phyloP scores from a whole-genome alignment of 2,329 filamentous ascomycete species.

The Aspergillus oerlinghausenensis region DNA sequence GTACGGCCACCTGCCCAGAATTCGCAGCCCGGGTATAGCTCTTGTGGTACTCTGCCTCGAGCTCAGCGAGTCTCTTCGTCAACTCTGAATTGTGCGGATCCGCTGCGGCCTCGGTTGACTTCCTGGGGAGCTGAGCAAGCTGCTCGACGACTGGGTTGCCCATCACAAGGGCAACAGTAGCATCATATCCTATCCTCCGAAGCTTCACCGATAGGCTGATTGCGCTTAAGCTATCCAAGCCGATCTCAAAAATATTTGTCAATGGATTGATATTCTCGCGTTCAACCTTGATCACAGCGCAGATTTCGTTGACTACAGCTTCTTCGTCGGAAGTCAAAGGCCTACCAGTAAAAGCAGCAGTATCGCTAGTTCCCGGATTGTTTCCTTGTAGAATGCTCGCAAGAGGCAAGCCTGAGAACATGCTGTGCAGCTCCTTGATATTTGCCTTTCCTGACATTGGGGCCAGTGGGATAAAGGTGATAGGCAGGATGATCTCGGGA shows the following conservation, averaged over 20 bases:
- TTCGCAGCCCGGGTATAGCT: constrained; percentile 4
- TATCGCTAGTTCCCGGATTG: background rate
- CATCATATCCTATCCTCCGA: constrained; percentile 29
- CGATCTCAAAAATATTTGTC: constrained; percentile 35
- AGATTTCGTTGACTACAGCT: constrained; percentile 21
- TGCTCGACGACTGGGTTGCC: constrained; percentile 32
- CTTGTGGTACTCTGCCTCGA: constrained; percentile 19
- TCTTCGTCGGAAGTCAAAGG: constrained; percentile 22
- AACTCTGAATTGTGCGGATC: constrained; percentile 2
- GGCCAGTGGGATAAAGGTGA: constrained; percentile 23
- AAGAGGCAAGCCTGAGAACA: constrained; percentile 26
- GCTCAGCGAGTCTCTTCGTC: constrained; percentile 8
- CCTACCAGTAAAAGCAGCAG: constrained; percentile 3
- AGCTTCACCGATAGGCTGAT: constrained; percentile 35
- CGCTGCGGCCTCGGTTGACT: background rate
- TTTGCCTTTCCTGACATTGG: constrained; percentile 31
- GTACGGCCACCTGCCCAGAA: constrained; percentile 5
- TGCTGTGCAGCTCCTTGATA: constrained; percentile 24
- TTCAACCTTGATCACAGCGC: constrained; percentile 17
- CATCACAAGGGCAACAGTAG: constrained; percentile 32
- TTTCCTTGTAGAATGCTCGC: constrained; percentile 19
- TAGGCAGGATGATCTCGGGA: constrained; percentile 23
- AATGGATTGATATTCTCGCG: constrained; percentile 13
- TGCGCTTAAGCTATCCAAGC: constrained; percentile 35
- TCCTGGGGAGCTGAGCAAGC: constrained; percentile 24